Evolutionary conservation across 257 asterid genomes (phyloP), one percentile per base, ranked within the genome.

Genomic region (Salvia splendens): DNA sequence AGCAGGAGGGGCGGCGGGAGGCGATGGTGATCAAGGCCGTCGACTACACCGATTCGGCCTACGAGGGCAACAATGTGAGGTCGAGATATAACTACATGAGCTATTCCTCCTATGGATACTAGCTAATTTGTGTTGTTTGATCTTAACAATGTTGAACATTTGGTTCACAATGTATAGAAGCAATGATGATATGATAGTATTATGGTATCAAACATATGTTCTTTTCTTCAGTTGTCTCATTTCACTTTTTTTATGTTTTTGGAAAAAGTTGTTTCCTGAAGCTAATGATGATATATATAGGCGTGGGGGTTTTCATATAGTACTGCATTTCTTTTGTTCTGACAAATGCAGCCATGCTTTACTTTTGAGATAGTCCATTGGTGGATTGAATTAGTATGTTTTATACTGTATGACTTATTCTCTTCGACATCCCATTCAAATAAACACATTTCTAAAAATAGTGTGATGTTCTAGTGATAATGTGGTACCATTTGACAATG

Each of bases 11-110:
- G 7, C 81, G 84, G 5, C 82, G 86, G 1, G 98, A 89, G 81
- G 87, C 92, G 1, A 59, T 89, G 96, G 98, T 89, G 57, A 82
- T 89, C 38, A 86, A 93, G 75, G 89, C 96, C 0, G 89, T 89
- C 28, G 97, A 93, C 55, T 88, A 81, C 66, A 77, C 83, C 2
- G 94, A 93, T 54, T 89, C 95, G 5, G 57, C 61, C 20, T 75
- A 87, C 66, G 79, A 61, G 20, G 70, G 36, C 50, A 80, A 77
- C 30, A 83, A 77, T 70, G 57, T 82, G 30, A 85, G 99, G 73
- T 80, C 92, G 38, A 86, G 96, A 71, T 85, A 86, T 56, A 93
- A 90, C 81, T 82, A 82, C 77, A 77, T 74, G 84, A 87, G 91
- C 45, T 93, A 86, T 72, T 86, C 97, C 68, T 83, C 95, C 1